A percentile compares a stretch with the other conserved stretches of the same genome.
Evolutionary conservation across 345 rosid species (phyloP).

Genomic region (Heritiera fomes): DNA sequence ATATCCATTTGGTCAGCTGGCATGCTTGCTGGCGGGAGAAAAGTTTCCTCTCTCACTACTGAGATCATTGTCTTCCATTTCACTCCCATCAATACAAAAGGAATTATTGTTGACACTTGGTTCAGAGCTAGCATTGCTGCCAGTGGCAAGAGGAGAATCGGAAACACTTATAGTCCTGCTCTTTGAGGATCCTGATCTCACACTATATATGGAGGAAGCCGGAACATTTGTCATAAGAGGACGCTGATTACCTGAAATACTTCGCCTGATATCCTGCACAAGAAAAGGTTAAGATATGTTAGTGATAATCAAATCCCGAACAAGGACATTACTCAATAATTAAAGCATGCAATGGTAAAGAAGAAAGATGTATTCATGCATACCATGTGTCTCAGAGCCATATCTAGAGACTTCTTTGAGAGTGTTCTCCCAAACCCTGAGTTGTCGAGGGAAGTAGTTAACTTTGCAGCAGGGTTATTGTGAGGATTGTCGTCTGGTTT

Average conservation of each 20-base stretch:
- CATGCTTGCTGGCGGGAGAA: constrained; percentile 42
- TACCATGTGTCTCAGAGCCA: constrained; percentile 93
- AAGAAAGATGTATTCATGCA: constrained; percentile 10
- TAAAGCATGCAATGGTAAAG: neutral
- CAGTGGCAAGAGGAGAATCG: constrained; percentile 71
- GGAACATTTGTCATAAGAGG: constrained; percentile 69
- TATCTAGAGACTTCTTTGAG: constrained; percentile 77
- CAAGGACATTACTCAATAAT: no score
- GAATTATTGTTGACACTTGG: constrained; percentile 62
- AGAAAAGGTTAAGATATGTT: neutral
- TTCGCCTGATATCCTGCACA: constrained; percentile 74
- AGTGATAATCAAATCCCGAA: neutral
- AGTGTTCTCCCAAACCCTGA: constrained; percentile 71
- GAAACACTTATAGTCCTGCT: constrained; percentile 55
- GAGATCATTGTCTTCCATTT: constrained; percentile 51
- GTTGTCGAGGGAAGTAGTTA: constrained; percentile 50
- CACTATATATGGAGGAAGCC: constrained; percentile 75
- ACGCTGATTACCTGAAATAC: constrained; percentile 55
- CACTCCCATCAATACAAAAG: constrained; percentile 50
- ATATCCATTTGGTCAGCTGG: constrained; percentile 27
- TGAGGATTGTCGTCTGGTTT: constrained; percentile 43
- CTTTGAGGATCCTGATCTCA: constrained; percentile 52
- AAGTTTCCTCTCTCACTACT: constrained; percentile 50
- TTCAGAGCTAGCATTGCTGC: constrained; percentile 76
- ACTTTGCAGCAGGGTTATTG: constrained; percentile 38